Percentiles rank a stretch among this genome's conserved stretches.
phyloP scores from a whole-genome alignment of 306 rosid genomes.

The Herpetospermum pedunculosum region DNA sequence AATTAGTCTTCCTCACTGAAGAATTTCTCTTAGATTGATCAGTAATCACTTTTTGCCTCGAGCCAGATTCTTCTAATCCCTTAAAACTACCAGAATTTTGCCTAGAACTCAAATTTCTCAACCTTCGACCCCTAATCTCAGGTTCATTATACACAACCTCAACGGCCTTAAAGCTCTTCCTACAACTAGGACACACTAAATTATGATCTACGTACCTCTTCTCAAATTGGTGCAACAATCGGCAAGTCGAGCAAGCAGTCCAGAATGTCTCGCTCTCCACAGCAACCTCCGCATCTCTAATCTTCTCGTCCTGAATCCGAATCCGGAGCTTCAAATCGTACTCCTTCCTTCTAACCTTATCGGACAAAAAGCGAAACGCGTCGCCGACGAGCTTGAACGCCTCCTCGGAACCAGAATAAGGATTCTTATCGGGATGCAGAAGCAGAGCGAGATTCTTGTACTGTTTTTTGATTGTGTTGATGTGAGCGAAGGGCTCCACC shows the following conservation, averaged over 20 bases:
- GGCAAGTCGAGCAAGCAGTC: conserved; percentile 69
- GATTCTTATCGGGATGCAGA: conserved; percentile 62
- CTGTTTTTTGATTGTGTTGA: conserved; percentile 37
- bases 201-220: conserved; percentile 50
- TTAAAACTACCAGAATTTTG: conserved; percentile 1
- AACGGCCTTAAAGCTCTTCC: conserved; percentile 55
- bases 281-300: conserved; percentile 6
- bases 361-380: conserved; percentile 56
- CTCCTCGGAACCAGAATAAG: conserved; percentile 45
- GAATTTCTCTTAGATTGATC: background rate
- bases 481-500: conserved; percentile 51
- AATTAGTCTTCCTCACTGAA: background rate
- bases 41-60: conserved; percentile 6
- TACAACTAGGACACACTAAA: conserved; percentile 68
- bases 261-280: conserved; percentile 42
- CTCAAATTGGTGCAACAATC: conserved; percentile 68
- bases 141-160: conserved; percentile 35
- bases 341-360: conserved; percentile 39
- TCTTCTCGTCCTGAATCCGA: conserved; percentile 45
- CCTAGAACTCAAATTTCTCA: conserved; percentile 6
- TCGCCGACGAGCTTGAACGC: conserved; percentile 65
- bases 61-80: background rate
- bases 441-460: conserved; percentile 58
- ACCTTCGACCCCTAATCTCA: conserved; percentile 21
- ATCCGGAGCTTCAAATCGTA: conserved; percentile 51